A percentile compares a stretch with the other conserved stretches of the same genome.
Evolutionary conservation across 768 basidiomycete species (phyloP).

Genomic region (Mycena galericulata): DNA sequence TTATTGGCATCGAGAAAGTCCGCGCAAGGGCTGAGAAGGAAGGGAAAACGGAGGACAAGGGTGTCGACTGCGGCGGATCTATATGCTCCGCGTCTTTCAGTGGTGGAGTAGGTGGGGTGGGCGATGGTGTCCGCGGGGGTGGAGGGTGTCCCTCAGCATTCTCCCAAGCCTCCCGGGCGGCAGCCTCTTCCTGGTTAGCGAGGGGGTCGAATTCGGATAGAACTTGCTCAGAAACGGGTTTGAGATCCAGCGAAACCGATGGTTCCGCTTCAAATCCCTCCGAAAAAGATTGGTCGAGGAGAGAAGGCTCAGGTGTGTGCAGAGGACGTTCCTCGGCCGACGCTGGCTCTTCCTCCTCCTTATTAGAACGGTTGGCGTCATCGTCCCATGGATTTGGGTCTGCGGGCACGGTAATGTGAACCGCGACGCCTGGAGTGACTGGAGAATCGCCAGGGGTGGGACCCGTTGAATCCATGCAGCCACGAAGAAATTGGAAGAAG

Average conservation of each 20-base stretch:
- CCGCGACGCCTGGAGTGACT: constrained; percentile 24
- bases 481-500: background rate
- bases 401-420: constrained; percentile 31
- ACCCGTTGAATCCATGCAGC: constrained; percentile 6
- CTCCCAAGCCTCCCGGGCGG: constrained; percentile 75
- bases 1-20: constrained; percentile 66
- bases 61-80: constrained; percentile 37
- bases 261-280: constrained; percentile 49
- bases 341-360: constrained; percentile 30
- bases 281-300: constrained; percentile 55
- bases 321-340: constrained; percentile 40
- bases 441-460: background rate
- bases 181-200: constrained; percentile 65
- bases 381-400: constrained; percentile 59
- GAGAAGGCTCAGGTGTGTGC: constrained; percentile 57
- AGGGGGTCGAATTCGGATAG: constrained; percentile 80
- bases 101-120: constrained; percentile 50
- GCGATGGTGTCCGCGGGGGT: constrained; percentile 53
- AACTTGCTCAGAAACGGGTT: constrained; percentile 50
- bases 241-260: constrained; percentile 20
- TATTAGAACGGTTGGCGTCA: constrained; percentile 34
- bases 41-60: constrained; percentile 62
- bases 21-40: constrained; percentile 77
- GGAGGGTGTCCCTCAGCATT: constrained; percentile 72
- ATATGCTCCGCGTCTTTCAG: constrained; percentile 50